Base-by-base conservation (phyloP, 108 stramenopile species). In the Pseudonitzschia pungens region DNA sequence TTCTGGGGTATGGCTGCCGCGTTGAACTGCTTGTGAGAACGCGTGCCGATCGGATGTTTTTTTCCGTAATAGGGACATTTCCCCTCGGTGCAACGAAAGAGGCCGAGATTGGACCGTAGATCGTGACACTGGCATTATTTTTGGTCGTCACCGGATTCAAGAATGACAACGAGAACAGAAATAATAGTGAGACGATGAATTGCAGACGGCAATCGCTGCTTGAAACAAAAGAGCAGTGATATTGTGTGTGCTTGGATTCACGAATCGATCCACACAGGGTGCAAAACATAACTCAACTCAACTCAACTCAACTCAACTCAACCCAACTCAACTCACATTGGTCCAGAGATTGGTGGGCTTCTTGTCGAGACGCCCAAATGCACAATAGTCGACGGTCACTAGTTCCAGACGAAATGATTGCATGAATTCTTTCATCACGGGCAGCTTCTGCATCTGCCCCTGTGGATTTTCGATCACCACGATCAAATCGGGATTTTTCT, bases 331-430 rank as follows among this genome's bases (percentile, higher is more conserved):
- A 72, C 71, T 63, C 44, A 69, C 74, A 44, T 78, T 78, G 1
- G 77, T 78, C 77, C 77, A 78, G 20, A 78, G 69, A 57, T 69
- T 9, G 21, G 77, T 78, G 8, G 77, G 77, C 45, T 78, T 78
- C 40, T 73, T 66, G 27, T 78, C 77, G 27, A 21, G 31, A 5
- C 77, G 72, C 21, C 72, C 77, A 73, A 78, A 78, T 9, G 72
- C 77, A 73, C 77, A 78, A 40, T 78, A 78, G 50, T 78, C 20
- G 2, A 78, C 66, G 20, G 26, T 28, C 16, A 43, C 56, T 27
- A n/a, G 16, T 2, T 70, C 26, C 12, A 42, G 64, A n/a, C 36
- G 16, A 41, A 65, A 65, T 10, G 7, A 10, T 9, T 40, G 4
- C 43, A 21, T 29, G 14, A 67, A 40, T 24, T 71, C 41, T 28